Evolutionary conservation across 192 early-diverging fungal genomes (phyloP), one percentile per base, ranked within the genome.

Genomic region (Jimgerdemannia flammicorona): DNA sequence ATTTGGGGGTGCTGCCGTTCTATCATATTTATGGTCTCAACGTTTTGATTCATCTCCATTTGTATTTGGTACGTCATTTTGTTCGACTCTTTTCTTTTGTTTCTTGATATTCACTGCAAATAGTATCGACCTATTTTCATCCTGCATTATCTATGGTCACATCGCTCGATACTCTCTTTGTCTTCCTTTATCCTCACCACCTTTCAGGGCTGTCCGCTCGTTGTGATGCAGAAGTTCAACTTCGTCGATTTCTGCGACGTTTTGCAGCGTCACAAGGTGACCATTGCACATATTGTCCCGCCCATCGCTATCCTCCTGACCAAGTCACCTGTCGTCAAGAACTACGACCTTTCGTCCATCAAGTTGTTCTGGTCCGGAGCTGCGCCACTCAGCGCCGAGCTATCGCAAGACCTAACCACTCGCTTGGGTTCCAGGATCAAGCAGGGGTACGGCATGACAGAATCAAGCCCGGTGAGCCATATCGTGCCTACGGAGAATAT

Each of bases 361-460:
- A 73, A 79, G 64, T 69, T 75, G 11, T 64, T 90, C 64, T 80
- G 90, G 66, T 85, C 76, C 10, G 92, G 90, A 9, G 93, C 93
- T 11, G 93, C 93, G 4, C 93, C 93, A 20, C 80, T 92, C n/a
- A 80, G 79, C 3, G 77, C 77, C 10, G 90, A 92, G 19, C 69
- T 93, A 9, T 18, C 70, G 7, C 69, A 54, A 44, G 80, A 77
- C 6, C 81, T 91, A 44, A 67, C 75, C 29, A 40, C 39, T 4
- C 69, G 78, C 64, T 75, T 84, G 68, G 73, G 72, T 4, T n/a
- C 54, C 3, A 0, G 81, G 8, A 80, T 93, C 29, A 79, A 84
- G 18, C 90, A 93, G 71, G 90, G 85, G 11, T 95, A 91, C 69
- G 94, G 94, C 41, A 87, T 91, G 84, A 91, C 94, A 0, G 94